These are phyloP conservation scores for Effrenium voratum DNA, from an alignment of 73 alveolate genomes.

Conservation along the genomic window DNA sequence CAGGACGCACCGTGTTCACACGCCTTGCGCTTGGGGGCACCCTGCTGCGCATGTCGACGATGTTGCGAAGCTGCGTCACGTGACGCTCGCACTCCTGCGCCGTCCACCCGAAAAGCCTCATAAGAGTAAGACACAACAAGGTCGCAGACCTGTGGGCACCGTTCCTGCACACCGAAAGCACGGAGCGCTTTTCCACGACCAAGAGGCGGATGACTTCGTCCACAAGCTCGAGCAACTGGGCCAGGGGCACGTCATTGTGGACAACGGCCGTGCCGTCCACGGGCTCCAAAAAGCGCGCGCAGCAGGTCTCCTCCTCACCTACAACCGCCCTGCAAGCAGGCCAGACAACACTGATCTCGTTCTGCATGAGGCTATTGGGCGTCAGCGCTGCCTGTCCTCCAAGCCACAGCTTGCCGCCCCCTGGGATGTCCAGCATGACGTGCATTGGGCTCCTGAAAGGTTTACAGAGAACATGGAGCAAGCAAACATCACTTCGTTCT, in stretches of 20 bases:
- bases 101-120: slow-evolving; percentile 27
- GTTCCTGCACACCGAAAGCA: slow-evolving; percentile 4
- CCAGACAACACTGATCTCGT: slow-evolving; percentile 1
- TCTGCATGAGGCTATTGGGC: neutral
- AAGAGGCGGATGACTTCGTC: neutral
- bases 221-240: neutral
- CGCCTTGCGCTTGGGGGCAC: neutral
- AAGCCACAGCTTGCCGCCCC: neutral
- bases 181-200: neutral
- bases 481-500: too few relatives aligned
- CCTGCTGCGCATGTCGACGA: slow-evolving; percentile 1
- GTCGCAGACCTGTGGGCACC: slow-evolving; percentile 39
- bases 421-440: neutral
- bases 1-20: neutral
- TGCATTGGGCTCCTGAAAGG: slow-evolving; percentile 27
- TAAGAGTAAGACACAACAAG: neutral
- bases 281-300: neutral
- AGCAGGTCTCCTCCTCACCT: neutral
- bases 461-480: too few relatives aligned
- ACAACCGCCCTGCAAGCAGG: slow-evolving; percentile 2
- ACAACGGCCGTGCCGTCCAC: slow-evolving; percentile 30
- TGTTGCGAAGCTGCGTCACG: neutral
- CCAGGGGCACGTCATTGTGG: neutral
- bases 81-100: neutral
- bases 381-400: neutral